Evolutionary conservation across 2,329 filamentous ascomycete genomes (phyloP), one percentile per base, ranked within the genome.

Genomic region (Sarocladium strictum): DNA sequence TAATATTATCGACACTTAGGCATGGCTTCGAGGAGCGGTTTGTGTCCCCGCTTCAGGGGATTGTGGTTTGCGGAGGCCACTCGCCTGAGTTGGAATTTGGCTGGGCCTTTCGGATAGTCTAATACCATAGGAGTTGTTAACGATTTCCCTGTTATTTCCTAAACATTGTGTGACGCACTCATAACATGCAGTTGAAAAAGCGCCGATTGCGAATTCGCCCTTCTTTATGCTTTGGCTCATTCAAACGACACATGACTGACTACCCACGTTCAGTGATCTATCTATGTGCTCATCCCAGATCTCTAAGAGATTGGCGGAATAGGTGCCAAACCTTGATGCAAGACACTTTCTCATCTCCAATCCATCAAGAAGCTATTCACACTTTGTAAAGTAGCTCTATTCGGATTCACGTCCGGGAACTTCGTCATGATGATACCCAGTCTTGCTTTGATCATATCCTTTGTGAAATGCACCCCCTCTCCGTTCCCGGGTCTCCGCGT

Each of bases 321-420:
- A n/a, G n/a, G n/a, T n/a, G n/a, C n/a, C n/a, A n/a, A n/a, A n/a
- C n/a, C n/a, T n/a, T n/a, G n/a, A n/a, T n/a, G n/a, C n/a, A n/a
- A n/a, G n/a, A n/a, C n/a, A n/a, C n/a, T n/a, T n/a, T n/a, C n/a
- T 55, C 61, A 69, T 45, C 65, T 64, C 69, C 72, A 75, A 55
- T 78, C 78, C 84, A 97, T 93, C 53, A 97, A 72, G 63, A 90
- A 96, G 54, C 89, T 89, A 69, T 97, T 97, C 4, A 97, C 87
- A 61, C 90, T 93, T 69, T 97, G 92, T 35, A 97, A 72, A 0
- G 92, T 97, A 21, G 89, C 80, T 33, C 94, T 78, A 58, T 86
- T 92, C 0, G 93, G 92, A 65, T 95, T 96, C 2, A 86, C 87
- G 60, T 87, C 84, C 1, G 91, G 87, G 65, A 87, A 86, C 0